phyloP scores from a whole-genome alignment of 768 basidiomycete species.

The Termitomyces sp. region DNA sequence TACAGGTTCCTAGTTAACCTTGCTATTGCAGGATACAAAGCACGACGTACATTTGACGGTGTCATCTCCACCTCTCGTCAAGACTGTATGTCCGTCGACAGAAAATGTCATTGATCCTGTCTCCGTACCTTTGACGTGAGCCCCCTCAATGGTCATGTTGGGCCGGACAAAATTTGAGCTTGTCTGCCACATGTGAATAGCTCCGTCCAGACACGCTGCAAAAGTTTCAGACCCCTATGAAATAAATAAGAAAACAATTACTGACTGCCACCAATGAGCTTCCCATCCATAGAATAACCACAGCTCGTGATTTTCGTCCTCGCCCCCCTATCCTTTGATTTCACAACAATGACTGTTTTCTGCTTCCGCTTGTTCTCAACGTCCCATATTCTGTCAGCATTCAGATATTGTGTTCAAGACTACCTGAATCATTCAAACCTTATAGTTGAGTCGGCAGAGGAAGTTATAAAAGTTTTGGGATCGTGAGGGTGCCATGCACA shows the following conservation, averaged over 20 bases:
- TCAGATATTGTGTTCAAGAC: background rate
- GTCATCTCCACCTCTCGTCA: conserved; percentile 92
- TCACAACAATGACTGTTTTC: conserved; percentile 94
- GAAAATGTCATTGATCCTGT: conserved; percentile 88
- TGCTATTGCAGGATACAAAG: background rate
- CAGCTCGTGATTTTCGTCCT: conserved; percentile 89
- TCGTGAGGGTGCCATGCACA: conserved; percentile 95
- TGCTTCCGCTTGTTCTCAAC: conserved; percentile 90
- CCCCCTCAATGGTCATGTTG: conserved; percentile 80
- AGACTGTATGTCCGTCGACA: conserved; percentile 79
- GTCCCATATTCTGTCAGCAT: conserved; percentile 81
- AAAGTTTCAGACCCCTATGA: background rate
- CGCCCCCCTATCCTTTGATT: conserved; percentile 92
- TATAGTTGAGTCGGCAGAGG: conserved; percentile 94
- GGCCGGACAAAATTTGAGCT: conserved; percentile 93
- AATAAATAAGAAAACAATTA: conserved; percentile 12
- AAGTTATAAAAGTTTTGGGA: conserved; percentile 80
- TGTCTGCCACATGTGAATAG: conserved; percentile 91
- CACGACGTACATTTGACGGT: conserved; percentile 84
- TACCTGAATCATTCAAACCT: conserved; percentile 47
- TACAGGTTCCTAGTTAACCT: conserved; percentile 27
- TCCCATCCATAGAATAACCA: conserved; percentile 88
- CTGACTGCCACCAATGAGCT: conserved; percentile 82
- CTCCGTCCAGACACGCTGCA: conserved; percentile 88
- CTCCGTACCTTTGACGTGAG: conserved; percentile 84